Evolutionary conservation across 202 grass and related monocot genomes (phyloP), one percentile per base, ranked within the genome.

Genomic region (Digitaria exilis): DNA sequence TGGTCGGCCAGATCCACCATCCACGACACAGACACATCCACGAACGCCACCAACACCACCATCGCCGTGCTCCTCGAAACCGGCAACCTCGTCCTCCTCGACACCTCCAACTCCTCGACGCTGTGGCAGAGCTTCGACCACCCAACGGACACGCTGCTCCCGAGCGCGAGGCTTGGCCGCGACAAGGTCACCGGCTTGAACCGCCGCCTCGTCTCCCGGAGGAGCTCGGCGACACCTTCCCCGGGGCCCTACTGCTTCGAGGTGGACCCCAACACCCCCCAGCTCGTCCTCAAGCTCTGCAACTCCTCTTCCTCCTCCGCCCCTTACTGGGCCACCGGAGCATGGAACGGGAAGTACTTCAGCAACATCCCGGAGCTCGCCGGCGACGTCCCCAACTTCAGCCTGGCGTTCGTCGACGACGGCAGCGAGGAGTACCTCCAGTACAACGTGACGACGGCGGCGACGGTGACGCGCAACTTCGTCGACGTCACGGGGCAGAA

Each of bases 121-220:
- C 0, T 66, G 4, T 94, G 92, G 92, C 88, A 94, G 80, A 94
- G 92, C 71, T 94, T 94, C 58, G 92, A 94, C 66, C 34, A 94
- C 79, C 92, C 88, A 25, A 87, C 88, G 6, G 92, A 94, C 83
- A 94, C 92, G 9, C 82, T 88, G 12, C 89, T 91, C 8, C 73
- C 86, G 7, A 28, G n/a, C 54, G 83, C 75, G 16, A 85, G 62
- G 83, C 64, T 85, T 16, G 83, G 83, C n/a, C 65, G 22, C n/a
- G 44, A 62, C 83, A 84, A 61, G 74, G 2, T 12, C 42, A 62
- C 83, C 29, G 74, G 83, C 54, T 29, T 52, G 54, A 71, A 21
- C 65, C 42, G 41, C 54, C 65, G 42, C 12, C 75, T 85, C 54
- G 30, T 78, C 31, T 78, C 54, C 65, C 49, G 4, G 15, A 3